Base-by-base conservation (phyloP, 768 basidiomycete genomes). In the Galerina sulciceps region DNA sequence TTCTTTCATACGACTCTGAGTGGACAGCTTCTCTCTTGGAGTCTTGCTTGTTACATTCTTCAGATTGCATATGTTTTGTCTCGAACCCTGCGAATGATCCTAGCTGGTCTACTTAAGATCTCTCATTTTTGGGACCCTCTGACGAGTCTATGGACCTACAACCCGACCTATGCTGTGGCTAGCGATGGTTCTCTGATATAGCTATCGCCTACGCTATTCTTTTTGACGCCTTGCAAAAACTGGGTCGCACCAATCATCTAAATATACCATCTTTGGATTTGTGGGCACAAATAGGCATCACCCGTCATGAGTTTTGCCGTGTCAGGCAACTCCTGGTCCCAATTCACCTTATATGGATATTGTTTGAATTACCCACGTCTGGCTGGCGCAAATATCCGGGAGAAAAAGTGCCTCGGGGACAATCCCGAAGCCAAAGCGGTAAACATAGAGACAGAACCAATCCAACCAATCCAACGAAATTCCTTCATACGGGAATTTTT, bases 371-470 rank as follows among this genome's bases (percentile, higher is more conserved):
- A 36, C 49, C 37, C 37, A 40, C 37, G 1, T 2, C 10, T 23
- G 8, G 26, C 11, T 34, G 41, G 26, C n/a, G 23, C 47, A 50
- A 43, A 43, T 10, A 9, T 13, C 38, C 48, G 37, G 40, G 35
- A 50, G 26, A 49, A 42, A 57, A 57, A 57, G 38, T 49, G 34
- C 55, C 48, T 57, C 55, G 55, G 55, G 47, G 48, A 43, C 55
- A 57, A 57, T 57, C 55, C 55, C 36, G 55, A 34, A 23, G 36
- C 17, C 40, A 48, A 49, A 49, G 37, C 31, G 9, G 17, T 38
- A 18, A 36, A 51, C 38, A 51, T 38, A 15, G 49, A 37, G 40
- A 23, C 18, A 22, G 36, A 3, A 38, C 37, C 49, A 38, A 51
- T 38, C 49, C 49, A 40, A 49, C 48, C 55, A 57, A 57, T 57